These are phyloP conservation scores for Oidium heveae DNA, from an alignment of 2,329 filamentous ascomycete genomes.

Conservation along the genomic window DNA sequence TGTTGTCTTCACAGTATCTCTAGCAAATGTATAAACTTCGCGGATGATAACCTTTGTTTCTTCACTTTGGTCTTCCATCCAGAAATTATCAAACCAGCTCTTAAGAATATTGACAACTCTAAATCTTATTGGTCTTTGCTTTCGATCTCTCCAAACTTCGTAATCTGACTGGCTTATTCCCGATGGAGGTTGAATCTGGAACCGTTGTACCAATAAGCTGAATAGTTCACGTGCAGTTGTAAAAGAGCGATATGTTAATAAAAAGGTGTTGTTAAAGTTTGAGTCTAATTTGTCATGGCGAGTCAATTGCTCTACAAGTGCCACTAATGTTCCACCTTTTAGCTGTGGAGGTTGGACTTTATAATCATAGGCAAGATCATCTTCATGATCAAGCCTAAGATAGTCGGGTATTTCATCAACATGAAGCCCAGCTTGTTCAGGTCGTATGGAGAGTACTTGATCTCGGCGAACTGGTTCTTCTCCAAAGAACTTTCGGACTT, in stretches of 20 bases:
- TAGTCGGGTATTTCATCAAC: slow-evolving; percentile 60
- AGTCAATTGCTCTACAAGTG: slow-evolving; percentile 81
- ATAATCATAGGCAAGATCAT: slow-evolving; percentile 69
- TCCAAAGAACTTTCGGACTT: slow-evolving; percentile 40
- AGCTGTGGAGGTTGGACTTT: slow-evolving; percentile 54
- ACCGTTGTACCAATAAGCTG: slow-evolving; percentile 73
- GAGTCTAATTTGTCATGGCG: slow-evolving; percentile 88
- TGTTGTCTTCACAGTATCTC: slow-evolving; percentile 75
- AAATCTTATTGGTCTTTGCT: slow-evolving; percentile 89
- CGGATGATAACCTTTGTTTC: slow-evolving; percentile 66
- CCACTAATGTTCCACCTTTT: slow-evolving; percentile 71
- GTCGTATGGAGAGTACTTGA: background rate
- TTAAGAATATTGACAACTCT: slow-evolving; percentile 94
- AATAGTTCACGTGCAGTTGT: slow-evolving; percentile 78
- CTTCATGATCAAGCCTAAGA: slow-evolving; percentile 64
- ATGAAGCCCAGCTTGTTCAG: slow-evolving; percentile 3
- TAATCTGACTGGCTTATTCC: too few species aligned
- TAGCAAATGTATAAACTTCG: slow-evolving; percentile 73
- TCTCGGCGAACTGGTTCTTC: slow-evolving; percentile 24
- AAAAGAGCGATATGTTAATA: slow-evolving; percentile 89
- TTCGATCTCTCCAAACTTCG: too few species aligned
- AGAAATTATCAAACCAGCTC: slow-evolving; percentile 95
- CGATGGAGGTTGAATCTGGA: too few species aligned
- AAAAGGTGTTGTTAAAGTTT: slow-evolving; percentile 91
- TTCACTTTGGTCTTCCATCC: slow-evolving; percentile 87